Base-by-base conservation (phyloP, 345 rosid genomes). In the Citrus sp. region DNA sequence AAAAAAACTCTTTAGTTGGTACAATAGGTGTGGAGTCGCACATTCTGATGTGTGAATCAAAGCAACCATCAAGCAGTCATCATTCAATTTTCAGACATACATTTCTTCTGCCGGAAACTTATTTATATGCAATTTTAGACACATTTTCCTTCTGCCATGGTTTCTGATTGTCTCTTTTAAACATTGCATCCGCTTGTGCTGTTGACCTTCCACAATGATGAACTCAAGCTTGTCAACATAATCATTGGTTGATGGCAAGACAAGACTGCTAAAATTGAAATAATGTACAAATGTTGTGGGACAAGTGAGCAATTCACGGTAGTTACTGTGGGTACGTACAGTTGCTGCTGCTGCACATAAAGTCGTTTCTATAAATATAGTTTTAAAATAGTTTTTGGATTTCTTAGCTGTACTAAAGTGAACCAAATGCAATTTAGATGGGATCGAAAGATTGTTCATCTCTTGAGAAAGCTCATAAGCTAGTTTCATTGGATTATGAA, bases 61-160 rank as follows among this genome's bases (percentile, higher is more conserved):
- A 4, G 28, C 25, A 6, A 0, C 8, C 24, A 67, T 25, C 72
- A 40, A 18, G 6, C 61, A 70, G 16, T 51, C 65, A 55, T 56
- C 25, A 6, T 73, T n/a, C 19, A 40, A 55, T 72, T 37, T 21
- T 56, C 65, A 34, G 38, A 72, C 49, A 56, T 1, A 35, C 66
- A 73, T 73, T 58, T 35, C 66, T 73, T 73, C 65, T 73, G 76
- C 35, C 5, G 49, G 49, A 59, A 59, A 61, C 54, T 34, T 35
- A 24, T 24, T 58, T 27, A 73, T 35, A 12, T 60, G 3, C 16
- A 13, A 66, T 10, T 24, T 22, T 35, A 27, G 22, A 70, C 21
- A 21, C 24, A 34, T 70, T 46, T 32, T 16, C 30, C 54, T 70
- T 51, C 72, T 27, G 30, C 74, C 21, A 54, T 16, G 16, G 28